Evolutionary conservation across 2,329 filamentous ascomycete species (phyloP).

Genomic region (Cladosporium velox): DNA sequence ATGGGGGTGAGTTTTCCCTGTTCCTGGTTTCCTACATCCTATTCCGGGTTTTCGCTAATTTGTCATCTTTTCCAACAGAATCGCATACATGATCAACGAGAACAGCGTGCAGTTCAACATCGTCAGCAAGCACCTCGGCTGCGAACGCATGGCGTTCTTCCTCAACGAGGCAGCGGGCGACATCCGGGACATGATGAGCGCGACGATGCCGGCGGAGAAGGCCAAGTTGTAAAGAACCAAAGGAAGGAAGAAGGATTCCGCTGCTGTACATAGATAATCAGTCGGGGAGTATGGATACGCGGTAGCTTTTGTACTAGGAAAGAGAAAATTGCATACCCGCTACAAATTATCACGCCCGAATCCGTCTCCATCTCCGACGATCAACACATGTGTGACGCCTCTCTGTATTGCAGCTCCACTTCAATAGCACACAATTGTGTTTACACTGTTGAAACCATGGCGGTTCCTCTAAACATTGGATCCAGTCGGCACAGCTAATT

Average conservation of each 20-base stretch:
- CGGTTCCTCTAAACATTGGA: no score
- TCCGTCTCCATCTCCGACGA: no score
- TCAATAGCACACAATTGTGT: no score
- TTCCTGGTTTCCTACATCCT: neutral
- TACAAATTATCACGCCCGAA: neutral
- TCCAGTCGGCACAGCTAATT: no score
- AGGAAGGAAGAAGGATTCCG: neutral
- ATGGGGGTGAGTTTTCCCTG: slow-evolving; percentile 61
- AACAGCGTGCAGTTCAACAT: slow-evolving; percentile 99
- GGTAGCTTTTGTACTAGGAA: neutral
- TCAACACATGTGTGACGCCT: no score
- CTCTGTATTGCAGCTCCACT: no score
- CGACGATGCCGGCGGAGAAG: slow-evolving; percentile 73
- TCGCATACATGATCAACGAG: slow-evolving; percentile 99
- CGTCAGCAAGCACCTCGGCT: slow-evolving; percentile 88
- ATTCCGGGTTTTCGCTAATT: slow-evolving; percentile 25
- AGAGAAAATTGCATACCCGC: neutral
- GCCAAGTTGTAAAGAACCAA: slow-evolving; percentile 72
- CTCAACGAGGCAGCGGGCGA: slow-evolving; percentile 91
- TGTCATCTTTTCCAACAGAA: slow-evolving; percentile 43
- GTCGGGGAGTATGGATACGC: neutral
- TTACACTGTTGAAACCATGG: no score
- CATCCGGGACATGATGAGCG: slow-evolving; percentile 80
- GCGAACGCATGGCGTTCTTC: slow-evolving; percentile 92
- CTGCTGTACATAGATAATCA: neutral